Evolutionary conservation across 164 flowering plant species (phyloP).

Genomic region (Taxillus chinensis): DNA sequence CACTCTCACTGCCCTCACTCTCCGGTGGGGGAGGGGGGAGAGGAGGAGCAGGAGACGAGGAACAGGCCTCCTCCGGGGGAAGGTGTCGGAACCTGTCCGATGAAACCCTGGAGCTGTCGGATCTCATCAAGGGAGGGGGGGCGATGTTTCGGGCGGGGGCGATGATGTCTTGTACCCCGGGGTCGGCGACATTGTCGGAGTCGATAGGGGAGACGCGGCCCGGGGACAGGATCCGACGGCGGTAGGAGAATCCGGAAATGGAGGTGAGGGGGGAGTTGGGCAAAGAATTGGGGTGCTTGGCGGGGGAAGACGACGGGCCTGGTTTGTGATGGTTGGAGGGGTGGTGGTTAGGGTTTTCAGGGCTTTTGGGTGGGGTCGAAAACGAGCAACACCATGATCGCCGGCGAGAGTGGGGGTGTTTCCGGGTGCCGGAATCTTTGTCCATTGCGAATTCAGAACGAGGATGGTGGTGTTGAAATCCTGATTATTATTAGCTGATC

Average conservation of each 20-base stretch:
- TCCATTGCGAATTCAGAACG: slow-evolving; percentile 14
- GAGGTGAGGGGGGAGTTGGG: slow-evolving; percentile 51
- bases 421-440: slow-evolving; percentile 12
- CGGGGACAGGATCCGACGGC: slow-evolving; percentile 74
- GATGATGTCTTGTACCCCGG: slow-evolving; percentile 11
- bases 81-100: background rate
- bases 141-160: slow-evolving; percentile 2
- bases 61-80: background rate
- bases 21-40: background rate
- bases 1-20: slow-evolving; percentile 9
- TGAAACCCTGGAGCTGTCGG: slow-evolving; percentile 10
- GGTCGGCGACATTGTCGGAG: slow-evolving; percentile 18
- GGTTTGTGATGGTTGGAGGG: slow-evolving; percentile 12
- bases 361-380: slow-evolving; percentile 46
- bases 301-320: slow-evolving; percentile 10
- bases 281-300: slow-evolving; percentile 16
- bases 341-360: slow-evolving; percentile 25
- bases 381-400: slow-evolving; percentile 70
- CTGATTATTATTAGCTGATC: background rate
- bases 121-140: slow-evolving; percentile 3
- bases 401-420: slow-evolving; percentile 14
- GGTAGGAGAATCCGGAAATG: slow-evolving; percentile 29
- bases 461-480: background rate
- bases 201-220: slow-evolving; percentile 92
- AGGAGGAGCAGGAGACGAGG: background rate